Evolutionary conservation across 345 rosid species (phyloP).

Genomic region (Isatis tinctoria): DNA sequence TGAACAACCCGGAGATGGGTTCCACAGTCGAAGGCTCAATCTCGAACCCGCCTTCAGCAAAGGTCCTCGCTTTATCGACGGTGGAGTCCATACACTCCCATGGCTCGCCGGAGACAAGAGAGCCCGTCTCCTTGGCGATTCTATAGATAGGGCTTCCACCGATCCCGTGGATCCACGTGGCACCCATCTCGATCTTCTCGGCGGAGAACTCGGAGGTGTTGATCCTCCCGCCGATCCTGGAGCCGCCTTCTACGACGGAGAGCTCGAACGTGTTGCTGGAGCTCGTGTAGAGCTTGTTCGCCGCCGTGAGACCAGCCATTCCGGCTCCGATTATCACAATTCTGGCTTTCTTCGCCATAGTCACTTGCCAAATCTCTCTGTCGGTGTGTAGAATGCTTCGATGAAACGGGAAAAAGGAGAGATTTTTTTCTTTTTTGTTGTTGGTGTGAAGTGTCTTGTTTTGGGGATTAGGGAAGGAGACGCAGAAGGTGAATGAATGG

Average conservation of each 20-base stretch:
- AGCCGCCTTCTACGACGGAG: constrained; percentile 80
- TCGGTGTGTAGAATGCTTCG: constrained; percentile 9
- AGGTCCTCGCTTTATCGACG: constrained; percentile 44
- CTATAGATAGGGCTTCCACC: constrained; percentile 81
- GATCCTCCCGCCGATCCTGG: constrained; percentile 91
- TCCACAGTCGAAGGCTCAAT: constrained; percentile 46
- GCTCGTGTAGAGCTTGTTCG: constrained; percentile 71
- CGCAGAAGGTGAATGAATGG: constrained; percentile 30
- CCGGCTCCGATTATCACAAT: constrained; percentile 94
- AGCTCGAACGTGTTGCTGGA: constrained; percentile 62
- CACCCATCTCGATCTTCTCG: constrained; percentile 95
- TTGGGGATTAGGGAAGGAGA: constrained; percentile 25
- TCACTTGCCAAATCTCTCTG: neutral
- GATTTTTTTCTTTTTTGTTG: neutral
- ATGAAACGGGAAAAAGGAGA: neutral
- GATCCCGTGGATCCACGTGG: constrained; percentile 99
- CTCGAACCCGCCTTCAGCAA: constrained; percentile 79
- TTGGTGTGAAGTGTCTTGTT: neutral
- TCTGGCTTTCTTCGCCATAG: constrained; percentile 85
- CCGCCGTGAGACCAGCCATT: constrained; percentile 97
- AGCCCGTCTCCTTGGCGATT: constrained; percentile 62
- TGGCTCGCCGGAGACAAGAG: constrained; percentile 69
- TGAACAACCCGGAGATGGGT: constrained; percentile 56
- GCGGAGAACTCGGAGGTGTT: constrained; percentile 83
- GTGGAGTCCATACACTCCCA: constrained; percentile 96